phyloP scores from a whole-genome alignment of 768 basidiomycete species.

The Peribolospora baueri region DNA sequence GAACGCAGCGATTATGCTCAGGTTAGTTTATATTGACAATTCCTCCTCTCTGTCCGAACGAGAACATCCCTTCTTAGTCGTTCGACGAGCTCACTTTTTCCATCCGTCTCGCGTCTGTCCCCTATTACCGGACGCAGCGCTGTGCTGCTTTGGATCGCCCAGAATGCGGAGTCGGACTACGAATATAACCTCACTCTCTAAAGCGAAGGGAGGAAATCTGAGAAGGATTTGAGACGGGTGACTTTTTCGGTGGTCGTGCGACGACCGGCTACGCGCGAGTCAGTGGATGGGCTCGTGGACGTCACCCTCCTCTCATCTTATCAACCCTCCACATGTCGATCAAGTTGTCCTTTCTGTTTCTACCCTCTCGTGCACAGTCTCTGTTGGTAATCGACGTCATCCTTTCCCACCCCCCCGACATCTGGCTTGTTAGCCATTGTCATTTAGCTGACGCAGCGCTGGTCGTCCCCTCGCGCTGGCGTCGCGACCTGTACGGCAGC shows the following conservation, averaged over 20 bases:
- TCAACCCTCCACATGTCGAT: too few relatives aligned
- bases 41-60: background rate
- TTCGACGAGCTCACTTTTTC: conserved; percentile 28
- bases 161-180: conserved; percentile 63
- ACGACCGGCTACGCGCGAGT: too few relatives aligned
- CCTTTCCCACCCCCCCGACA: too few relatives aligned
- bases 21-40: conserved; percentile 11
- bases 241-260: background rate
- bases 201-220: background rate
- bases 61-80: background rate
- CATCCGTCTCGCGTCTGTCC: conserved; percentile 1
- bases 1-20: conserved; percentile 37
- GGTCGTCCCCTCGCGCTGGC: too few relatives aligned
- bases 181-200: conserved; percentile 46
- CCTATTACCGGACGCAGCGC: conserved; percentile 29
- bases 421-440: too few relatives aligned
- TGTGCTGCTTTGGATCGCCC: conserved; percentile 75
- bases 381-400: too few relatives aligned
- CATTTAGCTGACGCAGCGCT: too few relatives aligned
- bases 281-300: too few relatives aligned
- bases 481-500: too few relatives aligned
- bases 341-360: too few relatives aligned
- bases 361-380: too few relatives aligned
- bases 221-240: background rate
- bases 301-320: too few relatives aligned